Percentiles rank a stretch among this genome's conserved stretches.
phyloP scores from a whole-genome alignment of 495 filamentous ascomycete species.

The Annulohypoxylon moriforme region DNA sequence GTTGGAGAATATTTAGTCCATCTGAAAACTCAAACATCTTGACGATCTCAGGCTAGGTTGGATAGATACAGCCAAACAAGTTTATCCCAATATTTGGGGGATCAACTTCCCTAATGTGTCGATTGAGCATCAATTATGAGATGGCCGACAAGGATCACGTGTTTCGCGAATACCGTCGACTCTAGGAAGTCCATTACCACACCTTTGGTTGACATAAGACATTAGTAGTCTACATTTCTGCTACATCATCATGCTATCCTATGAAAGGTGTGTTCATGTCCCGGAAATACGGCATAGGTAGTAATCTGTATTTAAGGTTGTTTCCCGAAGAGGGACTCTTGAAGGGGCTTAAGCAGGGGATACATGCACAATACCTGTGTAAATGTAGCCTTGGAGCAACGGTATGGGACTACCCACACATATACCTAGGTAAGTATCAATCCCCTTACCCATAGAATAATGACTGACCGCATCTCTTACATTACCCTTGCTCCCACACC shows the following conservation, averaged over 20 bases:
- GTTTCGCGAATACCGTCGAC: neutral
- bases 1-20: neutral
- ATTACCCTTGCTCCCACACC: conserved; percentile 4
- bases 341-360: neutral
- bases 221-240: neutral
- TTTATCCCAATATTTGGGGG: neutral
- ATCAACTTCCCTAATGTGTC: neutral
- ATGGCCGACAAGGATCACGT: neutral
- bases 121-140: conserved; percentile 1
- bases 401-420: neutral
- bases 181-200: neutral
- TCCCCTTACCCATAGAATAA: conserved; percentile 37
- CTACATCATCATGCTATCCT: neutral
- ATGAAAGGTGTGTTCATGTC: neutral
- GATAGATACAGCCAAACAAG: neutral
- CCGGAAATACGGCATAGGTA: neutral
- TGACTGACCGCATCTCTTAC: neutral
- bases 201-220: neutral
- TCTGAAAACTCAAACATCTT: neutral
- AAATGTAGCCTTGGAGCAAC: neutral
- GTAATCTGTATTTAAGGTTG: conserved; percentile 22
- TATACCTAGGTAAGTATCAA: conserved; percentile 4
- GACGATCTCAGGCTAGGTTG: neutral
- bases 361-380: conserved; percentile 14
- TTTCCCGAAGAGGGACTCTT: conserved; percentile 13